phyloP scores from a whole-genome alignment of 2,329 filamentous ascomycete genomes.

The Penicillium sp. region DNA sequence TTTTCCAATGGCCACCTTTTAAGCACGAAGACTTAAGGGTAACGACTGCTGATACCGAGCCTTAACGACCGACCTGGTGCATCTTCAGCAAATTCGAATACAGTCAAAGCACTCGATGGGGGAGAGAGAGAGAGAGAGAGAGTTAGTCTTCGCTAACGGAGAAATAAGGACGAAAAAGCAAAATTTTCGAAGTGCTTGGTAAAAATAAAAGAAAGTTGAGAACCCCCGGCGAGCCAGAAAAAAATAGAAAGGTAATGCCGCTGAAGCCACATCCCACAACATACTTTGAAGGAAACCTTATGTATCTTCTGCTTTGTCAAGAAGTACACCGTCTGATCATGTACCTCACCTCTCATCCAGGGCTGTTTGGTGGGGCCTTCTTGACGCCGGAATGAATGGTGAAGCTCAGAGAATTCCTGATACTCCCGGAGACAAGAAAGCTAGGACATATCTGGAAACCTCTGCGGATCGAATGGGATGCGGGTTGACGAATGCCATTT shows the following conservation, averaged over 20 bases:
- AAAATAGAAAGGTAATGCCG: not conserved
- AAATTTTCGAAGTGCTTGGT: not conserved
- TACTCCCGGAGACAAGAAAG: slow-evolving; percentile 8
- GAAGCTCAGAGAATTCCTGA: slow-evolving; percentile 9
- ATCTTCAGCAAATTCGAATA: not conserved
- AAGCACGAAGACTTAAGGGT: not conserved
- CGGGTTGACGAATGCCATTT: slow-evolving; percentile 17
- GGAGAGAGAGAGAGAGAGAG: no score
- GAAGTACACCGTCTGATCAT: slow-evolving; percentile 9
- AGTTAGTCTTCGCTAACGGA: not conserved
- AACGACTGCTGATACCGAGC: not conserved
- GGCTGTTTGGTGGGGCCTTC: not conserved
- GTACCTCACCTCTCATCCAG: not conserved
- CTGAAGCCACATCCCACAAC: slow-evolving; percentile 3
- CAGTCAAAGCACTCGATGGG: not conserved
- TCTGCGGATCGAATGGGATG: slow-evolving; percentile 3
- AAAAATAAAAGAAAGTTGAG: slow-evolving; percentile 4
- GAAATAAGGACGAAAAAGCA: not conserved
- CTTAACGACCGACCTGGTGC: not conserved
- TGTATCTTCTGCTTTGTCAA: slow-evolving; percentile 2
- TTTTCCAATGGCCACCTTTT: not conserved
- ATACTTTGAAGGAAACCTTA: slow-evolving; percentile 7
- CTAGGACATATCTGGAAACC: slow-evolving; percentile 9
- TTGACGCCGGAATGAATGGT: slow-evolving; percentile 17
- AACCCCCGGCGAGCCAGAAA: not conserved